Base-by-base conservation (phyloP, 106 monocot species). In the Vanilla planifolia region DNA sequence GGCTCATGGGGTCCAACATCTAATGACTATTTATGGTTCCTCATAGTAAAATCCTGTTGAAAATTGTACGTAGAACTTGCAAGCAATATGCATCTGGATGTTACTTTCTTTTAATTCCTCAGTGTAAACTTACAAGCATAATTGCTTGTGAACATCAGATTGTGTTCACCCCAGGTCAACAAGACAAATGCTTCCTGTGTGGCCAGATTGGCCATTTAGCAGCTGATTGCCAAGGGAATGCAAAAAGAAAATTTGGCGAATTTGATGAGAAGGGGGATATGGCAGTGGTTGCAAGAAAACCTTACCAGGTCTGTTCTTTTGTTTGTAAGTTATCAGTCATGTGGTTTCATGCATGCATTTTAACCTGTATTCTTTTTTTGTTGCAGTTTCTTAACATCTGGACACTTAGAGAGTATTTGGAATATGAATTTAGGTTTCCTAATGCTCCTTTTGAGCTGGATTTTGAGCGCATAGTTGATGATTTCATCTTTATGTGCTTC, bases 141-240 rank as follows among this genome's bases (percentile, higher is more conserved):
- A 37, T 58, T 25, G 34, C 17, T 68, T 37, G 24, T 17, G 3
- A 52, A 48, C 69, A 46, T 72, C 73, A 95, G 95, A 67, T 95
- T 20, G 90, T 95, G 48, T 95, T 90, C 61, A 95, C 89, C 16
- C 95, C 95, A 23, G 89, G 95, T 19, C 89, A 95, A 58, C 89
- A 95, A 69, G 86, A 95, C 67, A 95, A 95, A 35, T 95, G 95
- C 55, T 95, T 95, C 68, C 40, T 95, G 42, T 95, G 95, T 67
- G 95, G 95, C 51, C 95, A 86, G 69, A 83, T 90, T 75, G 95
- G 95, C 26, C 95, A 95, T 77, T 74, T 95, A 44, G 95, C 95
- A 17, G 95, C 95, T 71, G 71, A 90, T 36, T 95, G 95, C 65
- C 80, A 95, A 75, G 95, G 95, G 63, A 83, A 72, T 55, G 80